These are phyloP conservation scores for Amanita pseudoporphyria DNA, from an alignment of 768 basidiomycete species.

Conservation along the genomic window DNA sequence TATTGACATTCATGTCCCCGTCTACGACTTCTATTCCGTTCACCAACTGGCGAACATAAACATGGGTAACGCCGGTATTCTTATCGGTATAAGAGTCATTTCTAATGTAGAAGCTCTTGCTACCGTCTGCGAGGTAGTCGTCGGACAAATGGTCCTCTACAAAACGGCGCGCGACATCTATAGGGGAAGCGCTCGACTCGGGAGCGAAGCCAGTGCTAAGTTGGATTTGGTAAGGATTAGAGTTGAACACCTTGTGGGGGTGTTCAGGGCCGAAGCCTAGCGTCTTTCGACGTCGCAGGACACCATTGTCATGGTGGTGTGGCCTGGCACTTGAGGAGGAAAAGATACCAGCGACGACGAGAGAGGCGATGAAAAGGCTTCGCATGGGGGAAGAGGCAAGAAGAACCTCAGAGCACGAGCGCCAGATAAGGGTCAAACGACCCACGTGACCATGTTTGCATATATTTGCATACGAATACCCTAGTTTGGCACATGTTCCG, in stretches of 20 bases:
- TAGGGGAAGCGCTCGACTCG: slow-evolving; percentile 24
- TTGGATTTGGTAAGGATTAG: slow-evolving; percentile 36
- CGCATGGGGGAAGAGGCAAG: not conserved
- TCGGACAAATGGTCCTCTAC: slow-evolving; percentile 35
- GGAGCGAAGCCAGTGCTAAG: slow-evolving; percentile 30
- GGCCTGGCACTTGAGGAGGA: not conserved
- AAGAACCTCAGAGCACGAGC: not conserved
- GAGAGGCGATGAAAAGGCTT: slow-evolving; percentile 3
- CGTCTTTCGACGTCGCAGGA: slow-evolving; percentile 67
- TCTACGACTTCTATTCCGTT: slow-evolving; percentile 85
- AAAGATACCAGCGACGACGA: slow-evolving; percentile 3
- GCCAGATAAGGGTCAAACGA: not conserved
- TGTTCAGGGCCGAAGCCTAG: slow-evolving; percentile 82
- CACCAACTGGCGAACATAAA: slow-evolving; percentile 79
- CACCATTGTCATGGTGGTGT: not conserved
- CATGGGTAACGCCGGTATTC: slow-evolving; percentile 79
- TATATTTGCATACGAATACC: not conserved
- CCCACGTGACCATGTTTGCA: not conserved
- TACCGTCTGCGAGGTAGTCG: slow-evolving; percentile 19
- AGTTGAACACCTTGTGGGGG: slow-evolving; percentile 58
- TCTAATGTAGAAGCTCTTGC: slow-evolving; percentile 49
- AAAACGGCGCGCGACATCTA: slow-evolving; percentile 56
- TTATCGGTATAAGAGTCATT: slow-evolving; percentile 83
- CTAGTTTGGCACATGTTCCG: not conserved
- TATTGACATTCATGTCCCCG: slow-evolving; percentile 89